Evolutionary conservation across 2,329 filamentous ascomycete species (phyloP).

Genomic region (Talaromyces sp.): DNA sequence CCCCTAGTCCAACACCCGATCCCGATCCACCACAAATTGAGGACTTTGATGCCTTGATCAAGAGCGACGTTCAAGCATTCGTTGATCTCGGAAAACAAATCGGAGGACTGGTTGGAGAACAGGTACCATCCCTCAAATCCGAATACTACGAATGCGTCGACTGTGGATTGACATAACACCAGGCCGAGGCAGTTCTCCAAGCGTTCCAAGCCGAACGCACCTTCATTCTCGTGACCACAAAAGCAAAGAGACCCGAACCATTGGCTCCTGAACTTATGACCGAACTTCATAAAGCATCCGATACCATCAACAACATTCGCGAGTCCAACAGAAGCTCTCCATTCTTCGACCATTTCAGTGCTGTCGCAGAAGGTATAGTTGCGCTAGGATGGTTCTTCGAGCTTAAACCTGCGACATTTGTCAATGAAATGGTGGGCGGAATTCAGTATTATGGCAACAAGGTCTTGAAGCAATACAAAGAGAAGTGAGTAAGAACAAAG

Average conservation of each 20-base stretch:
- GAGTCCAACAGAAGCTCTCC: conserved; percentile 74
- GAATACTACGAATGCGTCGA: background rate
- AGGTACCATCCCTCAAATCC: conserved; percentile 53
- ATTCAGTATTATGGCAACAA: conserved; percentile 95
- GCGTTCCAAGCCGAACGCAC: conserved; percentile 82
- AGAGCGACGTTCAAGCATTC: conserved; percentile 71
- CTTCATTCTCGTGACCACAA: conserved; percentile 82
- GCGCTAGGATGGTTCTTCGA: conserved; percentile 89
- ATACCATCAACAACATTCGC: conserved; percentile 73
- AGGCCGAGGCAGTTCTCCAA: conserved; percentile 56
- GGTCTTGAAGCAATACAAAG: conserved; percentile 86
- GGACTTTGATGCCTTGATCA: conserved; percentile 80
- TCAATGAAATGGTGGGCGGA: conserved; percentile 76
- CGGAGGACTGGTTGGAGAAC: conserved; percentile 73
- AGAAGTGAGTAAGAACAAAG: conserved; percentile 54
- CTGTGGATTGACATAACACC: conserved; percentile 19
- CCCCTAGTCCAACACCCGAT: conserved; percentile 52
- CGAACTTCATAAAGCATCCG: conserved; percentile 79
- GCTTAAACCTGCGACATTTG: conserved; percentile 76
- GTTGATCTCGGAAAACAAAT: conserved; percentile 73
- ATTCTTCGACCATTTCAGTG: conserved; percentile 76
- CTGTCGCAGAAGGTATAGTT: conserved; percentile 85
- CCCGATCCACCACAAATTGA: conserved; percentile 73
- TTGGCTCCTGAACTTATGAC: conserved; percentile 72
- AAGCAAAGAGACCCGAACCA: conserved; percentile 85